Conservation (phyloP, 805 yeast species). For the Lipomyces yamadae region DNA sequence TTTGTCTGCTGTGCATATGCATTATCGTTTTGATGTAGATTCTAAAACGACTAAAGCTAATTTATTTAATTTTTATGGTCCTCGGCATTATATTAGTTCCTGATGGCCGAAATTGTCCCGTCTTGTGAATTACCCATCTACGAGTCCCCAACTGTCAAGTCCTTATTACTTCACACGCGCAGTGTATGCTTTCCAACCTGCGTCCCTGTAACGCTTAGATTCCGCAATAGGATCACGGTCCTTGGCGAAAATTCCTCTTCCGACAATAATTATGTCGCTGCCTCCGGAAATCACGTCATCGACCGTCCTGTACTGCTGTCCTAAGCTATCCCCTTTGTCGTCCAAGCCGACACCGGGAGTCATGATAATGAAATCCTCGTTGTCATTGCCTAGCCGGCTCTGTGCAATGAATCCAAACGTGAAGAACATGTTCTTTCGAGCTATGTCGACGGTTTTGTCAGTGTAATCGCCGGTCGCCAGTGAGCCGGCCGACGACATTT, state of each 20-base stretch:
- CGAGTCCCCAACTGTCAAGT: background rate
- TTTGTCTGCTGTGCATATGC: background rate
- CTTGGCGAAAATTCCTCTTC: constrained; percentile 93
- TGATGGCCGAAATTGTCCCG: background rate
- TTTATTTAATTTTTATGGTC: background rate
- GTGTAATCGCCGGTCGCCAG: constrained; percentile 93
- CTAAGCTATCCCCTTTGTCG: constrained; percentile 92
- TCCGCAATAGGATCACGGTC: constrained; percentile 90
- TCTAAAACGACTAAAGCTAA: background rate
- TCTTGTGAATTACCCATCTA: background rate
- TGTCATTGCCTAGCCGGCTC: constrained; percentile 76
- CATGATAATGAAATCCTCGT: constrained; percentile 94
- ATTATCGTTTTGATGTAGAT: background rate
- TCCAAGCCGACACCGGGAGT: constrained; percentile 99
- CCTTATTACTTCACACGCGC: constrained; percentile 43
- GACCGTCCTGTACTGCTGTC: constrained; percentile 96
- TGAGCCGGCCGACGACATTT: constrained; percentile 90
- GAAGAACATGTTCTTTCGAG: constrained; percentile 82
- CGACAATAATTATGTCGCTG: constrained; percentile 96
- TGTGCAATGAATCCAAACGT: constrained; percentile 98
- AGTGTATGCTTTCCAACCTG: constrained; percentile 93
- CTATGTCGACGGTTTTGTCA: constrained; percentile 83
- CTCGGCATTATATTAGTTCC: background rate
- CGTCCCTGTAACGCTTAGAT: constrained; percentile 84
- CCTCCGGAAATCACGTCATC: constrained; percentile 81